Conservation (phyloP, 2,329 filamentous ascomycete genomes). For the Coniella vitis region DNA sequence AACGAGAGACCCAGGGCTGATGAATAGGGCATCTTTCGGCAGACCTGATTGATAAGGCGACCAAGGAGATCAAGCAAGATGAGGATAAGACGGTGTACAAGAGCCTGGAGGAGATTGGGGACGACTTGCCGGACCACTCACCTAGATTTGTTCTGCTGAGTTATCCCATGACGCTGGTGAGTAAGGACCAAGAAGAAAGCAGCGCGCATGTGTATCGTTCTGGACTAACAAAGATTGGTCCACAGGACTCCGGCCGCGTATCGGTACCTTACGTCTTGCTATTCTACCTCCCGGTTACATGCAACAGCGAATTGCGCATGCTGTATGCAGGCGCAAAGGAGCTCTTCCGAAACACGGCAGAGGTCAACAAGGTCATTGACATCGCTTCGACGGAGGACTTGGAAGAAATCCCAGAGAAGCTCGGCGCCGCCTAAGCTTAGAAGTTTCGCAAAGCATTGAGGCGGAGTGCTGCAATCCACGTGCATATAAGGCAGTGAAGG, state of each 20-base stretch:
- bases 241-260: conserved; percentile 69
- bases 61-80: conserved; percentile 80
- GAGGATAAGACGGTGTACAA: conserved; percentile 72
- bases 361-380: conserved; percentile 84
- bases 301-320: conserved; percentile 83
- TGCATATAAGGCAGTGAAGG: background rate
- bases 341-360: conserved; percentile 85
- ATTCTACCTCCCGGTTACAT: conserved; percentile 90
- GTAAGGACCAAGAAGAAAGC: background rate
- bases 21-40: no score
- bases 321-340: conserved; percentile 94
- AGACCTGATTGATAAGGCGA: conserved; percentile 80
- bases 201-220: background rate
- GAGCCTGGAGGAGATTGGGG: conserved; percentile 70
- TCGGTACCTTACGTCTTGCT: conserved; percentile 91
- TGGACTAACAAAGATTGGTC: background rate
- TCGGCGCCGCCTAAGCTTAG: conserved; percentile 29
- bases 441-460: background rate
- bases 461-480: background rate
- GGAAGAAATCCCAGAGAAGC: conserved; percentile 67
- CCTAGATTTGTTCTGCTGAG: conserved; percentile 86
- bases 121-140: conserved; percentile 87
- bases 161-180: conserved; percentile 80
- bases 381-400: conserved; percentile 75
- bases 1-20: conserved; percentile 23